Evolutionary conservation across 2,329 filamentous ascomycete genomes (phyloP), one percentile per base, ranked within the genome.

Genomic region (Alternaria metachromatica): DNA sequence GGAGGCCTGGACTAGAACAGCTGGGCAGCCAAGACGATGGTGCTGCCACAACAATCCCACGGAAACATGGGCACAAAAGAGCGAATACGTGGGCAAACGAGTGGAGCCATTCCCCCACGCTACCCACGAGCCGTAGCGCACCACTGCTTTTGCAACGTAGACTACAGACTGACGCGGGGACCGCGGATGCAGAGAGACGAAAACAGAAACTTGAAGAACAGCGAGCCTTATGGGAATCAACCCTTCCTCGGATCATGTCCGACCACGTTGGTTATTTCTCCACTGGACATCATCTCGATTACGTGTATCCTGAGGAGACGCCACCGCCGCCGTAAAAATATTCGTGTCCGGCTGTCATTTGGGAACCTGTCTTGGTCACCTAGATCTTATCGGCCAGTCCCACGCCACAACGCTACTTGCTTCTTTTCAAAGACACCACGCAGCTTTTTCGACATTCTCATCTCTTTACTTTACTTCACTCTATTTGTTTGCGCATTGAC

Each of bases 221-320:
- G 43, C 62, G 68, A 49, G 63, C 54, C 15, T 37, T 69, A 15
- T 76, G 69, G 69, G 66, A 73, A 53, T 62, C 68, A 9, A 72
- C 65, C 0, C 48, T 76, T 45, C 70, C 74, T n/a, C 30, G 58
- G 15, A 33, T 53, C 45, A 30, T 59, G 12, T 33, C 58, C 18
- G 50, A 60, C 37, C 64, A 62, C 15, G 60, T 62, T 18, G 63
- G 60, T 15, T 67, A 51, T 33, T 58, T 67, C 58, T 25, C 63
- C 18, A 55, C 60, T 20, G 56, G 45, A 41, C 51, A 58, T 44
- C 13, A 53, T 49, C 30, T 62, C 25, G 63, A 66, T 20, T 23
- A 58, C 23, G 43, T 58, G 15, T 50, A 57, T 53, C 30, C 55
- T 15, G 48, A 58, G n/a, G 50, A 45, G 18, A 50, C 26, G 12